These are phyloP conservation scores for Blastocystis hominis DNA, from an alignment of 352 stramenopile species.

Conservation along the genomic window DNA sequence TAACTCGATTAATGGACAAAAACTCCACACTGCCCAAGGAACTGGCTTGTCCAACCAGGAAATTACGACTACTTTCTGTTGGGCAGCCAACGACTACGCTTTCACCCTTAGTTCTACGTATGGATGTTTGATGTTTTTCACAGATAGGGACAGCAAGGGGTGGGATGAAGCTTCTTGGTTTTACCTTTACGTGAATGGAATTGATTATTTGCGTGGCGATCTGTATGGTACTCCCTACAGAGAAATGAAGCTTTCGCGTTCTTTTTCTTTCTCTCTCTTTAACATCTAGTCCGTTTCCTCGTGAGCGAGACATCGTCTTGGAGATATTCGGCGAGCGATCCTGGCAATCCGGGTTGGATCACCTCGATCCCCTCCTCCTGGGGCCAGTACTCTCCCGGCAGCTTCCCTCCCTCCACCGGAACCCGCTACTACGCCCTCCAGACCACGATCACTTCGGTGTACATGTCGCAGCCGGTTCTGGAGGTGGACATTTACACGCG, in stretches of 20 bases:
- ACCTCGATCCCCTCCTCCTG: not conserved
- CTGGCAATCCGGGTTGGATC: not conserved
- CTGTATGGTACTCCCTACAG: not conserved
- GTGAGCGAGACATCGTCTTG: not conserved
- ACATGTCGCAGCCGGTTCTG: not conserved
- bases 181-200: not conserved
- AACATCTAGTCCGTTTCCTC: slow-evolving; percentile 7
- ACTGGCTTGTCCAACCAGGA: slow-evolving; percentile 17
- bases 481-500: slow-evolving; percentile 22
- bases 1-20: slow-evolving; percentile 33
- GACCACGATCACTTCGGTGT: not conserved
- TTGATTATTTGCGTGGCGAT: slow-evolving; percentile 3
- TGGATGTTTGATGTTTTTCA: not conserved
- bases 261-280: not conserved
- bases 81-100: not conserved
- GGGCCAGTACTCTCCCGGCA: not conserved
- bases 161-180: slow-evolving; percentile 33
- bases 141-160: not conserved
- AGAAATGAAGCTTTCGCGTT: slow-evolving; percentile 40
- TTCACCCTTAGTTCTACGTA: slow-evolving; percentile 42
- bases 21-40: slow-evolving; percentile 2
- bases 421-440: slow-evolving; percentile 1
- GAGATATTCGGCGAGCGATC: not conserved
- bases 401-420: not conserved
- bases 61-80: slow-evolving; percentile 1